These are phyloP conservation scores for Athelia sp. DNA, from an alignment of 1,284 basidiomycete species.

Conservation along the genomic window DNA sequence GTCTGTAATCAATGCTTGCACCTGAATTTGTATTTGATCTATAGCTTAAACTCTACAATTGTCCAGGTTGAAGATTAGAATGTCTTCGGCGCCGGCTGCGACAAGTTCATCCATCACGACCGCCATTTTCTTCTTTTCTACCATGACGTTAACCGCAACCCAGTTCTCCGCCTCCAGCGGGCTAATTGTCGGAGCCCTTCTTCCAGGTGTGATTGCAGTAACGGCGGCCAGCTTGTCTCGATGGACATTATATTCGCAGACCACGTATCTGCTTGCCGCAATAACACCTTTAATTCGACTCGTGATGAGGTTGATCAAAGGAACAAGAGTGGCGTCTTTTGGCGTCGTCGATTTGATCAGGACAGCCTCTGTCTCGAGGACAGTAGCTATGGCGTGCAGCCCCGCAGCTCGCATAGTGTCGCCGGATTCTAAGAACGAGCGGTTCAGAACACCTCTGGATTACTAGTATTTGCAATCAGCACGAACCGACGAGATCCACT, in stretches of 20 bases:
- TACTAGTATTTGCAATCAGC: background rate
- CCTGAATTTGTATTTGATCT: no score
- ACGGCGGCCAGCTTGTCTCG: conserved; percentile 62
- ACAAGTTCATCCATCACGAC: conserved; percentile 89
- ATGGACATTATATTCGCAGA: conserved; percentile 90
- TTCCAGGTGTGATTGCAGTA: conserved; percentile 79
- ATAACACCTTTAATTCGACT: conserved; percentile 91
- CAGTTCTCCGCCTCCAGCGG: conserved; percentile 81
- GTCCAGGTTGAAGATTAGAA: conserved; percentile 85
- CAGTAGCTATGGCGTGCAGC: conserved; percentile 86
- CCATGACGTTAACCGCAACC: conserved; percentile 93
- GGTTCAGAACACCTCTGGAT: conserved; percentile 1
- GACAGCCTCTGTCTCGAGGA: conserved; percentile 89
- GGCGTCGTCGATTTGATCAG: conserved; percentile 80
- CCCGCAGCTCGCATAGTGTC: conserved; percentile 99
- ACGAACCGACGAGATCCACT: conserved; percentile 86
- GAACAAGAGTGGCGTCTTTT: conserved; percentile 62
- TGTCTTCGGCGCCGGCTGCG: conserved; percentile 82
- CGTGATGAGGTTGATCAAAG: conserved; percentile 80
- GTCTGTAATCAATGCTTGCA: no score
- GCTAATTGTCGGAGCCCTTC: conserved; percentile 87
- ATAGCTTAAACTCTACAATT: conserved; percentile 83
- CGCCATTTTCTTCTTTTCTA: conserved; percentile 82
- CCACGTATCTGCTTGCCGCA: conserved; percentile 84
- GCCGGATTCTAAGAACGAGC: conserved; percentile 73